These are phyloP conservation scores for Cryptococcus jaspeensis DNA, from an alignment of 1,284 basidiomycete genomes.

Conservation along the genomic window DNA sequence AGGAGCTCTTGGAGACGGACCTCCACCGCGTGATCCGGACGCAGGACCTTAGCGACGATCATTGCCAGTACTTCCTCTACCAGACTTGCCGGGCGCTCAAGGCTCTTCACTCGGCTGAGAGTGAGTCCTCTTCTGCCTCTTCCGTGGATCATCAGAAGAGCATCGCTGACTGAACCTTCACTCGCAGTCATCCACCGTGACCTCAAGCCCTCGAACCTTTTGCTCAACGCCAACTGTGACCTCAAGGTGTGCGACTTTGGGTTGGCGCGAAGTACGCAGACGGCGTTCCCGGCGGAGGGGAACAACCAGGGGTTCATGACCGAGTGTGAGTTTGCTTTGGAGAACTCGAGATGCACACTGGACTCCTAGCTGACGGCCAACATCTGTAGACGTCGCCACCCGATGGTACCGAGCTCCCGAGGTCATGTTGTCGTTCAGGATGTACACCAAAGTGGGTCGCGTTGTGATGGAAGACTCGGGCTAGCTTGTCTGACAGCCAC, in stretches of 20 bases:
- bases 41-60: constrained; percentile 84
- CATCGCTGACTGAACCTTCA: background rate
- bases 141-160: too few species aligned
- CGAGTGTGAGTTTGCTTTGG: constrained; percentile 32
- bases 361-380: constrained; percentile 3
- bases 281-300: constrained; percentile 71
- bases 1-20: constrained; percentile 76
- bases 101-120: constrained; percentile 82
- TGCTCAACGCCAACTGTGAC: constrained; percentile 96
- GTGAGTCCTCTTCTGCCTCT: constrained; percentile 26
- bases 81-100: constrained; percentile 85
- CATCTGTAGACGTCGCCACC: constrained; percentile 74
- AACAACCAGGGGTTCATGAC: constrained; percentile 88
- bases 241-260: constrained; percentile 94
- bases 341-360: background rate
- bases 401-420: constrained; percentile 88
- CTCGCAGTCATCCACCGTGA: constrained; percentile 81
- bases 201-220: constrained; percentile 89
- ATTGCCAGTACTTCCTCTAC: constrained; percentile 62
- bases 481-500: background rate
- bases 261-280: constrained; percentile 80
- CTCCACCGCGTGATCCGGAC: constrained; percentile 71
- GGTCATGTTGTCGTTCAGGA: constrained; percentile 95
- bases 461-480: background rate
- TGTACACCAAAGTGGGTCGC: constrained; percentile 77